Evolutionary conservation across 2,329 filamentous ascomycete species (phyloP).

Genomic region (Pseudogymnoascus sp.): DNA sequence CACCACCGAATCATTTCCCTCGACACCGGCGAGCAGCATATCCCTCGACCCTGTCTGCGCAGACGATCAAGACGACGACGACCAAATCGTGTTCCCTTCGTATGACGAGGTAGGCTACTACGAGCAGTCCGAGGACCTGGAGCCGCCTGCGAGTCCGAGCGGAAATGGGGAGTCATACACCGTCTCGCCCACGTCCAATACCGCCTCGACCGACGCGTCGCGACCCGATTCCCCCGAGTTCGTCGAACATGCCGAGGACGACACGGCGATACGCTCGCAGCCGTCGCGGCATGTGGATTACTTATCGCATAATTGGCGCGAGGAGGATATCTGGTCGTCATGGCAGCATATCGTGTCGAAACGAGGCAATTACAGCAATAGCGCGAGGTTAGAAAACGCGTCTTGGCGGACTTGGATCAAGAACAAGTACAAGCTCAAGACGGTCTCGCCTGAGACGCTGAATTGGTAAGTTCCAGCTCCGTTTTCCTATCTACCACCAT

Average conservation of each 20-base stretch:
- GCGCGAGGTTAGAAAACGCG: slow-evolving; percentile 81
- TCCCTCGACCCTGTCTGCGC: slow-evolving; percentile 83
- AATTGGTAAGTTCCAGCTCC: slow-evolving; percentile 64
- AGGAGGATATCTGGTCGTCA: slow-evolving; percentile 96
- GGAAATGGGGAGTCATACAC: slow-evolving; percentile 59
- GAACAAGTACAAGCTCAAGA: slow-evolving; percentile 76
- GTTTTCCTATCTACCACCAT: slow-evolving; percentile 8
- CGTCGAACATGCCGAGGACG: slow-evolving; percentile 37
- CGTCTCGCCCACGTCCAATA: slow-evolving; percentile 55
- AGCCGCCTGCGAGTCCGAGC: slow-evolving; percentile 43
- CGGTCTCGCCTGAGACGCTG: slow-evolving; percentile 80
- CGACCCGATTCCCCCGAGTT: slow-evolving; percentile 26
- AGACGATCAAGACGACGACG: slow-evolving; percentile 87
- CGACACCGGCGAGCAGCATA: slow-evolving; percentile 55
- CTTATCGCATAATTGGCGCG: slow-evolving; percentile 86
- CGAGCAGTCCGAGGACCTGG: slow-evolving; percentile 36
- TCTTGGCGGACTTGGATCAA: slow-evolving; percentile 98
- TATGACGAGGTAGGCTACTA: slow-evolving; percentile 33
- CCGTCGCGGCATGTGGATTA: slow-evolving; percentile 86
- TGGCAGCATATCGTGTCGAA: slow-evolving; percentile 89
- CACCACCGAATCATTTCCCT: slow-evolving; percentile 47
- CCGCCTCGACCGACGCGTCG: slow-evolving; percentile 41
- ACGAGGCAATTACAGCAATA: slow-evolving; percentile 69
- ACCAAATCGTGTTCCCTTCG: slow-evolving; percentile 50
- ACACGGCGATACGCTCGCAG: slow-evolving; percentile 46